phyloP scores from a whole-genome alignment of 2,329 filamentous ascomycete genomes.

The Neocucurbitaria cava region DNA sequence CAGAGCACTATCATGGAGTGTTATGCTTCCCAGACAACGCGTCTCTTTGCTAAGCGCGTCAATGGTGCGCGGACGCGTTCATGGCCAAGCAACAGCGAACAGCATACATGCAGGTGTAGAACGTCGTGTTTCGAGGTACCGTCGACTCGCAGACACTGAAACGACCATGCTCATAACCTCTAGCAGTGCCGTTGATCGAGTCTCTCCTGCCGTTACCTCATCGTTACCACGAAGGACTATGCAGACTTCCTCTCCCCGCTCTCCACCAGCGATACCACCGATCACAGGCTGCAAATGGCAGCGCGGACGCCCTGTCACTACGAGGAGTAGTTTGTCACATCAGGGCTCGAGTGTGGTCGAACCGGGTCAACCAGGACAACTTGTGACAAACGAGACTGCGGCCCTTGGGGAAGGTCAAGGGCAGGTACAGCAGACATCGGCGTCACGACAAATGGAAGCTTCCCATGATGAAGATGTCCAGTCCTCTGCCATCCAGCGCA shows the following conservation, averaged over 20 bases:
- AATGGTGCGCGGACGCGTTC: conserved; percentile 19
- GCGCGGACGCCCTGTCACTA: conserved; percentile 24
- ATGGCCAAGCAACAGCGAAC: conserved; percentile 17
- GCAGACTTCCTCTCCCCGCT: conserved; percentile 8
- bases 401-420: neutral
- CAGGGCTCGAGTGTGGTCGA: neutral
- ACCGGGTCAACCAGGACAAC: neutral
- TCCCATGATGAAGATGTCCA: neutral
- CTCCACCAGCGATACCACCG: conserved; percentile 7
- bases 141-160: neutral
- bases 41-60: conserved; percentile 35
- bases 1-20: conserved; percentile 45
- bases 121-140: neutral
- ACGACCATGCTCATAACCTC: neutral
- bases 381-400: neutral
- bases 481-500: conserved; percentile 1
- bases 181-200: neutral
- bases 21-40: conserved; percentile 42
- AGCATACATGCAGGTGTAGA: conserved; percentile 1
- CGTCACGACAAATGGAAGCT: conserved; percentile 2
- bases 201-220: neutral
- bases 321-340: conserved; percentile 11
- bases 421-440: conserved; percentile 1
- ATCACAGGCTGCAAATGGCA: conserved; percentile 23
- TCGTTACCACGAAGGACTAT: neutral